phyloP scores from a whole-genome alignment of 768 basidiomycete species.

The Pilatotrama ljubarskyi region DNA sequence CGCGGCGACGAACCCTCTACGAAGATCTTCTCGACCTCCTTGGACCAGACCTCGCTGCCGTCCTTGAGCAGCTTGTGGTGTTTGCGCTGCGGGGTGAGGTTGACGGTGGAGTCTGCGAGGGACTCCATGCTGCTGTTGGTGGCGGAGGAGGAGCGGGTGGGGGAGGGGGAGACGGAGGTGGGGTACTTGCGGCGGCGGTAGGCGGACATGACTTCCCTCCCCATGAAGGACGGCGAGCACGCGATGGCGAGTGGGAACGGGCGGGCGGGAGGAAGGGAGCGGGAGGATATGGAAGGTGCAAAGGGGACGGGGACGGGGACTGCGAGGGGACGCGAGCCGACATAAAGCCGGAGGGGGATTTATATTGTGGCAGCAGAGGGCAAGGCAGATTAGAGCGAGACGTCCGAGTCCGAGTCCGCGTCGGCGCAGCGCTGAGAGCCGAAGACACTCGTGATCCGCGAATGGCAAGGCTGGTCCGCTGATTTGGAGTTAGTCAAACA shows the following conservation, averaged over 20 bases:
- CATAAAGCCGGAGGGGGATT: slow-evolving; percentile 26
- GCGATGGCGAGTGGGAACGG: slow-evolving; percentile 13
- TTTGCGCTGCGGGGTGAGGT: slow-evolving; percentile 75
- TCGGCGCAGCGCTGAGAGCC: slow-evolving; percentile 11
- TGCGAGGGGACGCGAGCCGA: slow-evolving; percentile 17
- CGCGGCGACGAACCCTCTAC: slow-evolving; percentile 55
- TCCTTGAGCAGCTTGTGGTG: slow-evolving; percentile 86
- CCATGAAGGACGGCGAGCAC: slow-evolving; percentile 26
- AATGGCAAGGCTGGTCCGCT: slow-evolving; percentile 27
- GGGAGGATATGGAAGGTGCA: slow-evolving; percentile 31
- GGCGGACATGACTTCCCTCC: slow-evolving; percentile 29
- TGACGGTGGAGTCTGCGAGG: slow-evolving; percentile 32
- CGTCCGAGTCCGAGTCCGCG: neutral
- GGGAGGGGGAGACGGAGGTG: slow-evolving; percentile 33
- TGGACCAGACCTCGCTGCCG: slow-evolving; percentile 83
- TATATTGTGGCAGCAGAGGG: slow-evolving; percentile 23
- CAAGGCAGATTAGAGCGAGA: slow-evolving; percentile 2
- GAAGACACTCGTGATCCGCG: slow-evolving; percentile 28
- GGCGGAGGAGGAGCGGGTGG: slow-evolving; percentile 24
- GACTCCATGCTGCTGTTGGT: slow-evolving; percentile 24
- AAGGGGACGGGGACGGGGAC: slow-evolving; percentile 22
- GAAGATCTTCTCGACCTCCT: slow-evolving; percentile 73
- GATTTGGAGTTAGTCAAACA: slow-evolving; percentile 27
- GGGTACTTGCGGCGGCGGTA: slow-evolving; percentile 30
- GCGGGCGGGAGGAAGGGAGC: neutral